Evolutionary conservation across 495 filamentous ascomycete genomes (phyloP).

Genomic region (Aspergillus conjunctus): DNA sequence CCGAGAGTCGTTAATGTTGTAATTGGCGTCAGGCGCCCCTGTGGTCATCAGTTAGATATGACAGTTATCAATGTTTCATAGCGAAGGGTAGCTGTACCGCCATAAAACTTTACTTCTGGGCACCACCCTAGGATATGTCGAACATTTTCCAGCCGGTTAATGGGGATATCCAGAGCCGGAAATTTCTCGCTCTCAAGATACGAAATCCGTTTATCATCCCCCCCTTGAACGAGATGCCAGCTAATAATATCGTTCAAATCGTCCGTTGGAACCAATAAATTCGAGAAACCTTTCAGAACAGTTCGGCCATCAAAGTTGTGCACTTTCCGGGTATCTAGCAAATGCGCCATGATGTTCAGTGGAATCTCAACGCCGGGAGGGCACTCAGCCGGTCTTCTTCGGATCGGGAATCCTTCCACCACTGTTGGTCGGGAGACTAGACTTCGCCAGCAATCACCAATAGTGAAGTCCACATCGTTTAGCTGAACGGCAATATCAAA

Average conservation of each 20-base stretch:
- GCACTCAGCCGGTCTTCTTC: constrained; percentile 7
- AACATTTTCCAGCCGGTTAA: constrained; percentile 10
- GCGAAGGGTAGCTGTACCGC: constrained; percentile 2
- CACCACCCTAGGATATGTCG: constrained; percentile 27
- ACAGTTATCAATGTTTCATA: not conserved
- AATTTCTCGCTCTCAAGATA: constrained; percentile 18
- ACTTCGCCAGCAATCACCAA: constrained; percentile 40
- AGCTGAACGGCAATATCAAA: not conserved
- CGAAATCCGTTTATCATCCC: constrained; percentile 21
- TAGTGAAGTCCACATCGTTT: not conserved
- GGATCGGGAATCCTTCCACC: constrained; percentile 38
- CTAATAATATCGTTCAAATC: constrained; percentile 19
- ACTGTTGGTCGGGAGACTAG: constrained; percentile 39
- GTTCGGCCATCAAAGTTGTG: constrained; percentile 14
- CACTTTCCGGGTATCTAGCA: constrained; percentile 9
- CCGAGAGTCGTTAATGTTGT: constrained; percentile 12
- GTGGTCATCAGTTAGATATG: not conserved
- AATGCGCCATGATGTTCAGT: constrained; percentile 19
- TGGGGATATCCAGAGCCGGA: constrained; percentile 1
- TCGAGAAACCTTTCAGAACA: constrained; percentile 36
- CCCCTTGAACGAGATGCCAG: constrained; percentile 32
- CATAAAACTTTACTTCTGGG: constrained; percentile 17
- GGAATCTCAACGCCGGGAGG: constrained; percentile 29
- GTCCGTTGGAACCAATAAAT: constrained; percentile 29
- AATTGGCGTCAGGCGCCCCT: constrained; percentile 10